A percentile compares a stretch with the other conserved stretches of the same genome.
These are phyloP conservation scores for Fusarium sacchari DNA, from an alignment of 2,329 filamentous ascomycete genomes.

Conservation along the genomic window DNA sequence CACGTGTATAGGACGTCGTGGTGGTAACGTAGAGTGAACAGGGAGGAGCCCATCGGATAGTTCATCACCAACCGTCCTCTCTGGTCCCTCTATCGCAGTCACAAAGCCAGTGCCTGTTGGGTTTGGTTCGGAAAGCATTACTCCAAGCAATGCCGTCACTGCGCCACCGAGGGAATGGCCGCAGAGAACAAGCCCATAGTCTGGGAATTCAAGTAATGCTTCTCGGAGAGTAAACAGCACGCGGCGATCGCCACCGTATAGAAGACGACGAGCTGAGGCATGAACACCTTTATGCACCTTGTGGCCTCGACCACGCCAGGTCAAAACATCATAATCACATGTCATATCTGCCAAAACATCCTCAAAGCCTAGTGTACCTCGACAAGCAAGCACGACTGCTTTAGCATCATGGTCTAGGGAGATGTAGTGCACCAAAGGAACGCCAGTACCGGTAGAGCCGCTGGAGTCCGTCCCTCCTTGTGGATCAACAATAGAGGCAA, in stretches of 20 bases:
- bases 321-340: conserved; percentile 75
- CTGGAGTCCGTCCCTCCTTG: conserved; percentile 73
- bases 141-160: conserved; percentile 75
- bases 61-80: conserved; percentile 51
- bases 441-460: conserved; percentile 71
- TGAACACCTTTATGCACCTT: conserved; percentile 81
- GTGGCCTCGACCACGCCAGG: conserved; percentile 71
- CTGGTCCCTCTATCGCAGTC: conserved; percentile 64
- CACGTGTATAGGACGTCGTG: conserved; percentile 78
- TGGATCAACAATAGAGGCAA: conserved; percentile 77
- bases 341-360: conserved; percentile 79
- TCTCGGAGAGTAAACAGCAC: conserved; percentile 73
- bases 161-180: conserved; percentile 76
- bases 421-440: conserved; percentile 78
- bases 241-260: conserved; percentile 73
- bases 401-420: conserved; percentile 77
- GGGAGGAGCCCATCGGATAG: conserved; percentile 41
- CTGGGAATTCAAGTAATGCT: conserved; percentile 71
- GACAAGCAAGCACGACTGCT: conserved; percentile 76
- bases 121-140: conserved; percentile 74
- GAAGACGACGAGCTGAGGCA: conserved; percentile 73
- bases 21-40: conserved; percentile 64
- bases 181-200: conserved; percentile 76
- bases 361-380: conserved; percentile 78
- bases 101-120: conserved; percentile 67